A percentile compares a stretch with the other conserved stretches of the same genome.
Conservation (phyloP, 371 early-diverging fungal genomes). For the Funneliformis caledonium region DNA sequence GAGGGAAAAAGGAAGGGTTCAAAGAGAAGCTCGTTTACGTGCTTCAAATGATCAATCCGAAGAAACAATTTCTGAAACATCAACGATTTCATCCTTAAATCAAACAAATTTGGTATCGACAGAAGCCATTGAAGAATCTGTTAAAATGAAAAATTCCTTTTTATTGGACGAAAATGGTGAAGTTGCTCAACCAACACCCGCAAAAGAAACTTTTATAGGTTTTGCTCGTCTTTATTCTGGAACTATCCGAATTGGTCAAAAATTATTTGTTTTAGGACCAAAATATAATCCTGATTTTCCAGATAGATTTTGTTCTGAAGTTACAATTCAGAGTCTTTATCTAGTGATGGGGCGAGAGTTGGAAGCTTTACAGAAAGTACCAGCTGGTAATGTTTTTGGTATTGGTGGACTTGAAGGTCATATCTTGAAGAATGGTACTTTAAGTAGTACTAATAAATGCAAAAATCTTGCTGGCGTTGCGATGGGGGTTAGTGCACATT, state of each 20-base stretch:
- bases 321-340: conserved; percentile 79
- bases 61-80: neutral
- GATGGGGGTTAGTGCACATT: conserved; percentile 1
- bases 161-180: conserved; percentile 50
- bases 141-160: conserved; percentile 23
- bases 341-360: conserved; percentile 97
- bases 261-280: conserved; percentile 88
- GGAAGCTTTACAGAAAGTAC: conserved; percentile 77
- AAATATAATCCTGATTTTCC: conserved; percentile 83
- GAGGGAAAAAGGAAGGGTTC: conserved; percentile 74
- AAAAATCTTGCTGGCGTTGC: conserved; percentile 41
- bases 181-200: conserved; percentile 43
- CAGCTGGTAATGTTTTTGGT: conserved; percentile 96
- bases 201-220: conserved; percentile 75
- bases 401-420: conserved; percentile 90
- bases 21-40: conserved; percentile 44
- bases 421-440: conserved; percentile 90
- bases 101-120: conserved; percentile 38
- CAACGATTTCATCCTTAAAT: conserved; percentile 37
- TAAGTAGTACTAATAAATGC: conserved; percentile 63
- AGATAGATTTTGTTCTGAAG: conserved; percentile 65
- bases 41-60: conserved; percentile 43
- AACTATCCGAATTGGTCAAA: conserved; percentile 84
- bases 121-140: conserved; percentile 37
- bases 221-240: conserved; percentile 95